Evolutionary conservation across 2,329 filamentous ascomycete genomes (phyloP).

Genomic region (Cercospora sp.): DNA sequence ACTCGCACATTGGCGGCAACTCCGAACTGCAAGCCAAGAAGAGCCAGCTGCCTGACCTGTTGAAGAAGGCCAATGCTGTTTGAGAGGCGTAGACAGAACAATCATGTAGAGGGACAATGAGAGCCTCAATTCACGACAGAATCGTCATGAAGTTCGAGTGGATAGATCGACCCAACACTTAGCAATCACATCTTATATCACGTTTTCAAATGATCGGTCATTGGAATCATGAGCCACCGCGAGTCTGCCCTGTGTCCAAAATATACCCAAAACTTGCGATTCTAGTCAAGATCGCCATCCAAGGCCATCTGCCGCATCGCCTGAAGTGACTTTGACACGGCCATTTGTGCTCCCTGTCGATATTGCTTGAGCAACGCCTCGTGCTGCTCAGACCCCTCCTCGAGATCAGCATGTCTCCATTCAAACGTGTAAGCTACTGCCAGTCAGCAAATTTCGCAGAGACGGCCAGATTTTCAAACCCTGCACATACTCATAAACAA

Average conservation of each 20-base stretch:
- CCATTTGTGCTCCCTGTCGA: constrained; percentile 40
- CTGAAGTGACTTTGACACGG: constrained; percentile 47
- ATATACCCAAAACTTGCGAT: too few relatives aligned
- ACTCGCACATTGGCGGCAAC: constrained; percentile 95
- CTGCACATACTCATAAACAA: constrained; percentile 42
- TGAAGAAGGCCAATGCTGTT: constrained; percentile 64
- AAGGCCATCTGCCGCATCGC: constrained; percentile 45
- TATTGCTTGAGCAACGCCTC: constrained; percentile 34
- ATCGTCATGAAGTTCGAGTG: neutral
- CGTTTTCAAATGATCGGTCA: neutral
- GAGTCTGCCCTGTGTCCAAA: neutral
- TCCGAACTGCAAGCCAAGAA: constrained; percentile 75
- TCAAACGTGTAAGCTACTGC: constrained; percentile 46
- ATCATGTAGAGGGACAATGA: neutral
- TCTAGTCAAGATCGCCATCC: constrained; percentile 31
- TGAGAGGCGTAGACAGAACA: constrained; percentile 40
- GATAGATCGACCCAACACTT: neutral
- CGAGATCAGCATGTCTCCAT: constrained; percentile 40
- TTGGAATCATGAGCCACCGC: neutral
- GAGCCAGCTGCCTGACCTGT: constrained; percentile 62
- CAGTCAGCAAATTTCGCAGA: neutral
- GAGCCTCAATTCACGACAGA: neutral
- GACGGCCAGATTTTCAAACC: neutral
- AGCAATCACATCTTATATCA: neutral
- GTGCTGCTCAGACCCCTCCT: constrained; percentile 40